Evolutionary conservation across 768 basidiomycete species (phyloP).

Genomic region (Trametes cingulata): DNA sequence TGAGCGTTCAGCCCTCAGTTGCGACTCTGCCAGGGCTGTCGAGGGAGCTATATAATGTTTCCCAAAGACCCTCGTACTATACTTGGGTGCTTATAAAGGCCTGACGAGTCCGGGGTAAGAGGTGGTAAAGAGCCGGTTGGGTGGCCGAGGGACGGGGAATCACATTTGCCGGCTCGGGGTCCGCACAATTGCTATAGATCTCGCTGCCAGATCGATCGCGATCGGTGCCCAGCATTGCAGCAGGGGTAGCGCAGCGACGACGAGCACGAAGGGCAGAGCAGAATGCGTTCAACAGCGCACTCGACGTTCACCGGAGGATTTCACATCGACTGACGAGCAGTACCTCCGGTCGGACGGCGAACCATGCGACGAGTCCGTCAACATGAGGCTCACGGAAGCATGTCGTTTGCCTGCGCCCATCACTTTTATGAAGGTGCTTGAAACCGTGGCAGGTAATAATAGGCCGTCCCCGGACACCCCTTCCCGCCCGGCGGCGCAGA

Average conservation of each 20-base stretch:
- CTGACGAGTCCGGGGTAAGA: neutral
- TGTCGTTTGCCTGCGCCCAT: conserved; percentile 1
- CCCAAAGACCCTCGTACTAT: too few species aligned
- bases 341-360: too few species aligned
- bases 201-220: neutral
- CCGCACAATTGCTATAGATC: conserved; percentile 7
- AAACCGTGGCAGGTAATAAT: neutral
- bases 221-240: neutral
- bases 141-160: neutral
- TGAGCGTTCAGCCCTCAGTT: too few species aligned
- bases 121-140: neutral
- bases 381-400: conserved; percentile 1
- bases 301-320: too few species aligned
- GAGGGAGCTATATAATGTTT: too few species aligned
- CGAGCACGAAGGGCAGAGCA: neutral
- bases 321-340: too few species aligned
- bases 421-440: conserved; percentile 1
- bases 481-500: neutral
- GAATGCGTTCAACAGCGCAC: too few species aligned
- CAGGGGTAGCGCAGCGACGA: too few species aligned
- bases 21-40: too few species aligned
- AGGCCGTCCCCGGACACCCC: conserved; percentile 5
- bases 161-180: neutral
- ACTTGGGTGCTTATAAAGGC: too few species aligned
- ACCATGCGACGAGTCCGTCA: too few species aligned